Conservation (phyloP, 179 eudicot genomes). For the Nepenthes alata region DNA sequence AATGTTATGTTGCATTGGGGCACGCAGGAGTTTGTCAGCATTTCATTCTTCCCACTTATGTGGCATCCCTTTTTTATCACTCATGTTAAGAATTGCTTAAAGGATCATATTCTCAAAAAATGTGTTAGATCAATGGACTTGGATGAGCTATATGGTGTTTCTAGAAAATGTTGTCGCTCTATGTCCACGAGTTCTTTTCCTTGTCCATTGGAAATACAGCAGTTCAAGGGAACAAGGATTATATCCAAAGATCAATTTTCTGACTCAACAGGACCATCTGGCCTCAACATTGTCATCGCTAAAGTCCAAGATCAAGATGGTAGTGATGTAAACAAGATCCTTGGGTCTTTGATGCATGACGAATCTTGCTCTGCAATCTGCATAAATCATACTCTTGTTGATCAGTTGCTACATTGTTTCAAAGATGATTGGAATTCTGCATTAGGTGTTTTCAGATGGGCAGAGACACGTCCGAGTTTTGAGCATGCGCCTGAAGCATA, state of each 20-base stretch:
- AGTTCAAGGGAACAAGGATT: not conserved
- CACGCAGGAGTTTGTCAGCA: too few species aligned
- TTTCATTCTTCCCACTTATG: too few species aligned
- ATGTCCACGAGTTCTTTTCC: conserved; percentile 3
- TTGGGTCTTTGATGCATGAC: conserved; percentile 34
- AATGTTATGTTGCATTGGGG: too few species aligned
- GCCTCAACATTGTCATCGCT: conserved; percentile 23
- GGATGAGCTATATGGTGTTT: conserved; percentile 1
- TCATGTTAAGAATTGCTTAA: not conserved
- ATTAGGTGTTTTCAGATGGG: conserved; percentile 64
- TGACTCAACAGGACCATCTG: conserved; percentile 11
- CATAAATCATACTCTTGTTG: conserved; percentile 33
- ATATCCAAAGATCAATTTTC: not conserved
- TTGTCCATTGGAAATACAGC: not conserved
- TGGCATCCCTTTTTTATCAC: too few species aligned
- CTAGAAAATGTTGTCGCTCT: conserved; percentile 7
- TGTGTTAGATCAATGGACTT: not conserved
- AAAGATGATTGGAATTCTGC: conserved; percentile 91
- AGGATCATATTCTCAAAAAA: not conserved
- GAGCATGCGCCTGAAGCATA: conserved; percentile 40
- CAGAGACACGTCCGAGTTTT: conserved; percentile 27
- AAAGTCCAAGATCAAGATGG: conserved; percentile 27
- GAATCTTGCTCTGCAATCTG: conserved; percentile 29
- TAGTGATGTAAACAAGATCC: conserved; percentile 28
- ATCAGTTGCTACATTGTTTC: conserved; percentile 39